Evolutionary conservation across 148 eudicot species (phyloP).

Genomic region (Nyssa sinensis): DNA sequence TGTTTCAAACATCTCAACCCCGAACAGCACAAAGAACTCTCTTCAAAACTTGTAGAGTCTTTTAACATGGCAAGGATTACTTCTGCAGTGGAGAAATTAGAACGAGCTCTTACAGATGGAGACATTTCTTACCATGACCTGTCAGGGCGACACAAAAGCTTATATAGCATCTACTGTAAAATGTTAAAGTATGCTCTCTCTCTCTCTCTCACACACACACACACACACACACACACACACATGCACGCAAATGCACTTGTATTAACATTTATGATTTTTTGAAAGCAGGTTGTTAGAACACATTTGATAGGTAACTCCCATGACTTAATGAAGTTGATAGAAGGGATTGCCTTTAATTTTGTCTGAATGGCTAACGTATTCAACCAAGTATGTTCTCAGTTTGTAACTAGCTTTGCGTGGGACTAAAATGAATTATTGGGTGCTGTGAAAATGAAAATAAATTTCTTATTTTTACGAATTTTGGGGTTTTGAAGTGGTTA

Average conservation of each 20-base stretch:
- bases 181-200: conserved; percentile 72
- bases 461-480: neutral
- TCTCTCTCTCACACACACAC: conserved; percentile 10
- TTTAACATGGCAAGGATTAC: conserved; percentile 70
- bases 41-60: conserved; percentile 65
- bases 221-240: too few species aligned
- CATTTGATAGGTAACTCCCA: neutral
- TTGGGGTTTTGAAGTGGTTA: neutral
- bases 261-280: too few species aligned
- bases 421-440: neutral
- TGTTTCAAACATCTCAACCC: conserved; percentile 81
- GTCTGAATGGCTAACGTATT: neutral
- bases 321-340: neutral
- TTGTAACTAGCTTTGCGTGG: neutral
- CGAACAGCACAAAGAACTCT: conserved; percentile 56
- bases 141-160: conserved; percentile 92
- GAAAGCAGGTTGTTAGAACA: neutral
- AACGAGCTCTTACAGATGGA: conserved; percentile 59
- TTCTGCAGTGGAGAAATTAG: conserved; percentile 59
- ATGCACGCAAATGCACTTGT: too few species aligned
- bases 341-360: too few species aligned
- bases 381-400: neutral
- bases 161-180: conserved; percentile 82
- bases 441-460: neutral
- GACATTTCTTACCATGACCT: conserved; percentile 52